phyloP scores from a whole-genome alignment of 1,284 basidiomycete species.

The Rhodotorula sp. region DNA sequence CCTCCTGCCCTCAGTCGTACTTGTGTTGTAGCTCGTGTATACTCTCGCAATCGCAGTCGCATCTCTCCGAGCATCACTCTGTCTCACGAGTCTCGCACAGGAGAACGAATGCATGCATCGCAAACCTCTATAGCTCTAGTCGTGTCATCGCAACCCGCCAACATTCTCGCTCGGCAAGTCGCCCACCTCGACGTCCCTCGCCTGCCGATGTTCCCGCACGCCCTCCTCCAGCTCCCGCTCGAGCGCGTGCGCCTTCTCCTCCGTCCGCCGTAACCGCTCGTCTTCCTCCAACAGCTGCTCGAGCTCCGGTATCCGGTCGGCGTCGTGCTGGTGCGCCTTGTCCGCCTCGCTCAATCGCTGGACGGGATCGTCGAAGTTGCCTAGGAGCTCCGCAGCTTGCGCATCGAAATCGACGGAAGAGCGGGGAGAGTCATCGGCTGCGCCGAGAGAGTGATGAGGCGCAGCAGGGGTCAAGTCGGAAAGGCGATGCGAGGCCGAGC shows the following conservation, averaged over 20 bases:
- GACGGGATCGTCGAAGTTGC: constrained; percentile 6
- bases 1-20: too few relatives aligned
- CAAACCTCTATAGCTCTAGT: not conserved
- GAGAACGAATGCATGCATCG: too few relatives aligned
- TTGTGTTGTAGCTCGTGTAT: not conserved
- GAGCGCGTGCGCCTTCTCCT: constrained; percentile 56
- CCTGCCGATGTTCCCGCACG: constrained; percentile 49
- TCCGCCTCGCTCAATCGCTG: not conserved
- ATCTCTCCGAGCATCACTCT: too few relatives aligned
- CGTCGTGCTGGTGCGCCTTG: constrained; percentile 27
- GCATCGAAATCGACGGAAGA: constrained; percentile 11
- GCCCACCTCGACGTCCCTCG: constrained; percentile 50
- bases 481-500: too few relatives aligned
- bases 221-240: constrained; percentile 53
- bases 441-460: constrained; percentile 24
- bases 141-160: not conserved
- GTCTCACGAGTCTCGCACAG: not conserved
- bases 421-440: not conserved
- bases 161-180: constrained; percentile 52
- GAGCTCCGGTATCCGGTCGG: constrained; percentile 17
- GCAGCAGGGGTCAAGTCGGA: not conserved
- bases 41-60: not conserved
- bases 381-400: constrained; percentile 15
- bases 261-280: constrained; percentile 52
- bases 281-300: constrained; percentile 47